Conservation (phyloP, 1,284 basidiomycete species). For the Somion occarium region DNA sequence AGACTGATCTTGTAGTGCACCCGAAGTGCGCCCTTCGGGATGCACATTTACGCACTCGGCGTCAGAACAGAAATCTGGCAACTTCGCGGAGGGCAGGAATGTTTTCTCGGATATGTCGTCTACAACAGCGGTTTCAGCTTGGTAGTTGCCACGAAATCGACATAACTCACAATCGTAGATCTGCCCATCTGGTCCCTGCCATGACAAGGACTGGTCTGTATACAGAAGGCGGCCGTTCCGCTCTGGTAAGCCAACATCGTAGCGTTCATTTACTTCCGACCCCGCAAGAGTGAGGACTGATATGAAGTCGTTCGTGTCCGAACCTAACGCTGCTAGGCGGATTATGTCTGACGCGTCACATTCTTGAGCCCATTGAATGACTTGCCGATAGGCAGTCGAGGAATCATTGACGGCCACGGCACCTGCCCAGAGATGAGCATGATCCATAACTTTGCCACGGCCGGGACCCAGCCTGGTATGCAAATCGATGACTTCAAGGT, state of each 20-base stretch:
- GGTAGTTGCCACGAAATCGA: background rate
- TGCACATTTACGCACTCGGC: slow-evolving; percentile 15
- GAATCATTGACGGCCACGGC: slow-evolving; percentile 23
- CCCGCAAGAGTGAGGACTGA: slow-evolving; percentile 11
- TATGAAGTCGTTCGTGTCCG: slow-evolving; percentile 17
- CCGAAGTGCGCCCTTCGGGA: no score
- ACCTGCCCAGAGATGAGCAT: slow-evolving; percentile 46
- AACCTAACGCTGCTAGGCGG: slow-evolving; percentile 16
- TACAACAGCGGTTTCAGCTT: slow-evolving; percentile 11
- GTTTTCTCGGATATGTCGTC: slow-evolving; percentile 23
- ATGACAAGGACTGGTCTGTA: slow-evolving; percentile 30
- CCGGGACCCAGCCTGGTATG: slow-evolving; percentile 60
- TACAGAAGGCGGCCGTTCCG: slow-evolving; percentile 41
- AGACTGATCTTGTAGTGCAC: no score
- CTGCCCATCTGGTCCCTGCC: slow-evolving; percentile 49
- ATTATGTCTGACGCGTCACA: slow-evolving; percentile 3
- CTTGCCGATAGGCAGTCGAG: slow-evolving; percentile 17
- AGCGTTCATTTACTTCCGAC: slow-evolving; percentile 8
- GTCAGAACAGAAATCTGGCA: slow-evolving; percentile 59
- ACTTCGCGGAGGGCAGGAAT: slow-evolving; percentile 31
- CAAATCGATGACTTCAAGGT: slow-evolving; percentile 67
- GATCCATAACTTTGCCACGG: slow-evolving; percentile 60
- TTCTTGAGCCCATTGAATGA: slow-evolving; percentile 3
- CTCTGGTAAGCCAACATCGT: slow-evolving; percentile 24
- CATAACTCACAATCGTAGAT: slow-evolving; percentile 44